phyloP scores from a whole-genome alignment of 2,329 filamentous ascomycete genomes.

The Cryphonectria naterciae region DNA sequence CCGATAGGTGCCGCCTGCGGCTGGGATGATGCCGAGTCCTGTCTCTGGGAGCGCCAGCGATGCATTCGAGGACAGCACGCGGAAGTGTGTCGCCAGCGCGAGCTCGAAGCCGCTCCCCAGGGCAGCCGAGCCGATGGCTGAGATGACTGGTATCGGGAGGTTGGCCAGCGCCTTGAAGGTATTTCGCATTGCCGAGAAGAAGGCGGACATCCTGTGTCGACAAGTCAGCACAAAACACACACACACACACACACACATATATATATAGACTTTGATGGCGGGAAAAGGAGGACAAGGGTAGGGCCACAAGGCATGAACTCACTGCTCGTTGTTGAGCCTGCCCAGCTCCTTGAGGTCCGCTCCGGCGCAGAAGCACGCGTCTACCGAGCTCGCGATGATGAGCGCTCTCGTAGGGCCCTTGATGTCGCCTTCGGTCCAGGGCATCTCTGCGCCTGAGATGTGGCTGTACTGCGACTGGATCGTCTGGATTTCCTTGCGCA shows the following conservation, averaged over 20 bases:
- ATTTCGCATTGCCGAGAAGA: constrained; percentile 74
- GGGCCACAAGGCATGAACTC: constrained; percentile 37
- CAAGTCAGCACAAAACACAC: background rate
- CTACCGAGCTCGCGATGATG: constrained; percentile 80
- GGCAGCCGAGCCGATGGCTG: constrained; percentile 81
- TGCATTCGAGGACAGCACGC: constrained; percentile 80
- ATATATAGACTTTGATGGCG: background rate
- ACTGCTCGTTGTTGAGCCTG: constrained; percentile 79
- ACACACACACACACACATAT: too few species aligned
- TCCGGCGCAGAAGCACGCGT: constrained; percentile 88
- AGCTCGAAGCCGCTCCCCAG: constrained; percentile 94
- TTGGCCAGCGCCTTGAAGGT: constrained; percentile 74
- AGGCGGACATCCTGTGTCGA: constrained; percentile 69
- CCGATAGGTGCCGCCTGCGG: constrained; percentile 89
- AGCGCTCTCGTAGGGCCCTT: constrained; percentile 74
- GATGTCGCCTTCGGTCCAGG: constrained; percentile 45
- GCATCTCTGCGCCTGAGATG: constrained; percentile 55
- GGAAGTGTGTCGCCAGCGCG: constrained; percentile 84
- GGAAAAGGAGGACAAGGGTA: background rate
- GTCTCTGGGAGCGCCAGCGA: constrained; percentile 88
- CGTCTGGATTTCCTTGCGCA: constrained; percentile 73
- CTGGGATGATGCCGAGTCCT: constrained; percentile 88
- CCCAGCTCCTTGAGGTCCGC: constrained; percentile 90
- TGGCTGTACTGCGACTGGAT: constrained; percentile 68
- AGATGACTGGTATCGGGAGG: constrained; percentile 88